Base-by-base conservation (phyloP, 805 yeast genomes). In the Candida krabiensis region DNA sequence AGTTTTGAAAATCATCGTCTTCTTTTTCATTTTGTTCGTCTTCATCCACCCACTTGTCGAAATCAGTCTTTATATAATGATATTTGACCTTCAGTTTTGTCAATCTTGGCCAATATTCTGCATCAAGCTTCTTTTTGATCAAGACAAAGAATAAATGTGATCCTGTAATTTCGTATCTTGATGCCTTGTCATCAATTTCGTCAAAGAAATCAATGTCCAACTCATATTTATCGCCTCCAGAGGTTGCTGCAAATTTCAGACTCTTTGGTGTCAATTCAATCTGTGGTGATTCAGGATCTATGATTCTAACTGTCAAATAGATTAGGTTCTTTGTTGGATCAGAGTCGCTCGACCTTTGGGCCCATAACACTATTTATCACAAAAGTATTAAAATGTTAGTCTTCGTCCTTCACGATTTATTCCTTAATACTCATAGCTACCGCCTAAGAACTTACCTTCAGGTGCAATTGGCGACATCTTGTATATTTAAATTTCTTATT, bases 1-100 rank as follows among this genome's bases (percentile, higher is more conserved):
- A 46, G 23, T 45, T 43, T 27, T 50, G 47, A 26, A 56, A 28
- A 28, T 53, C 58, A 15, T 66, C 73, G 28, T 72, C 83, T 9
- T 69, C 71, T 35, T 64, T 70, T 45, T 80, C 90, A 28, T 87
- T 89, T 67, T 91, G 99, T 67, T 91, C 99, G 60, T 91, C 99
- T 70, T 91, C 98, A 60, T 91, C 99, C 28, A 86, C 96, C 99
- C 99, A 91, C 64, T 83, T 86, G 69, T 90, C 96, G 59, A 91
- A 91, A 60, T 91, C 98, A 11, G 99, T 91, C 71, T 86, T 86
- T 60, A 91, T 77, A 65, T 77, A 86, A 49, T 81, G 87, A 45
- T 74, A 77, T 61, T 82, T 88, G 56, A 76, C 72, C 70, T 89
- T 87, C 55, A 85, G 90, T 67, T 89, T 90, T 40, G 90, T 84